Conservation (phyloP, 2,329 filamentous ascomycete genomes). For the Daldinia sp. region DNA sequence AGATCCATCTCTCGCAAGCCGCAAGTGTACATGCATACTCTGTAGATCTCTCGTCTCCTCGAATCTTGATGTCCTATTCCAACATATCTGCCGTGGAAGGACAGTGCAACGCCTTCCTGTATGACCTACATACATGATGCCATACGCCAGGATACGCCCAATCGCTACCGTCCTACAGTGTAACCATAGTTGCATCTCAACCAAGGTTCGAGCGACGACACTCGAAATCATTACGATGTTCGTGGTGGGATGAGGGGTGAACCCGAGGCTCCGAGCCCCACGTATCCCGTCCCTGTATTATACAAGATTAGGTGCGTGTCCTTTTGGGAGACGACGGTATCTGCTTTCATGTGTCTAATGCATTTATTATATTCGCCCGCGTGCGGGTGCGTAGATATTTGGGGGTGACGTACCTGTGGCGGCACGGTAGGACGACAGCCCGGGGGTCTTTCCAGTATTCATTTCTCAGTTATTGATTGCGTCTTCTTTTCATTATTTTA, state of each 20-base stretch:
- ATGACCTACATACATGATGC: constrained; percentile 40
- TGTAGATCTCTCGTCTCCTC: constrained; percentile 36
- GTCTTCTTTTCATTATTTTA: background rate
- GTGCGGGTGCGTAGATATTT: background rate
- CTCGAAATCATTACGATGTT: constrained; percentile 21
- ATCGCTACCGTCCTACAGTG: constrained; percentile 25
- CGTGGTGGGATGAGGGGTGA: constrained; percentile 29
- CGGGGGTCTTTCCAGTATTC: background rate
- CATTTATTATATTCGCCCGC: background rate
- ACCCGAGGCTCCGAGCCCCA: constrained; percentile 33
- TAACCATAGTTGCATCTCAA: constrained; percentile 32
- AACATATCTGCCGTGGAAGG: constrained; percentile 34
- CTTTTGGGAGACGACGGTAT: background rate
- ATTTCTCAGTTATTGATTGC: constrained; percentile 3
- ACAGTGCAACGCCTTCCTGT: constrained; percentile 34
- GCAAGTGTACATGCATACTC: constrained; percentile 30
- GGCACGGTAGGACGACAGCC: constrained; percentile 17
- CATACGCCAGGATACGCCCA: constrained; percentile 31
- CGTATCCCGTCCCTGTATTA: constrained; percentile 8
- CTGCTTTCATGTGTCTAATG: background rate
- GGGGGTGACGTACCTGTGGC: constrained; percentile 7
- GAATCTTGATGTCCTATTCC: constrained; percentile 34
- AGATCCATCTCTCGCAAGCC: constrained; percentile 29
- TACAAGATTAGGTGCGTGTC: constrained; percentile 6
- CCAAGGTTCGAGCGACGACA: constrained; percentile 29